Base-by-base conservation (phyloP, 176 grass and related monocot genomes). In the Elymus sibiricus region DNA sequence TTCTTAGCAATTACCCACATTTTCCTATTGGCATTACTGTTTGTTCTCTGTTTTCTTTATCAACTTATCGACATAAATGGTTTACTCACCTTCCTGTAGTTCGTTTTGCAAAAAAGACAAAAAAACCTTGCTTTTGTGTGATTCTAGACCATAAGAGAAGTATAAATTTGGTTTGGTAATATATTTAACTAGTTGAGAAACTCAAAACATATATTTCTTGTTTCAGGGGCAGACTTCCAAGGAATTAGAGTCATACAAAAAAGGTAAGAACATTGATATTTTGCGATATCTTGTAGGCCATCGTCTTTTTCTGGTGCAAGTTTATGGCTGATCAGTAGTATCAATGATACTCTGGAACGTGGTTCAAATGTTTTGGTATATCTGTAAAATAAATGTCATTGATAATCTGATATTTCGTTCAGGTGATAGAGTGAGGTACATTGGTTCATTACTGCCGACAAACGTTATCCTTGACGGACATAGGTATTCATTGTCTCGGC, bases 381-480 rank as follows among this genome's bases (percentile, higher is more conserved):
- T 83, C 74, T 14, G 56, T 66, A n/a, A 40, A 81, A 31, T 61
- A 60, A 55, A 86, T 40, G 19, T 80, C 6, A 77, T 53, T 86
- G 19, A 69, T 82, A 56, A 70, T 84, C 15, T 15, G 39, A 74
- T 90, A 66, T 7, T 84, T 90, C 58, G 7, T 91, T 69, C 84
- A 98, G 97, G 97, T 85, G 97, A 98, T 84, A 94, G 90, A 88
- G 97, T 98, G 82, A 92, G 90, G 87, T 98, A 91, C 76, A 91
- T 95, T n/a, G 96, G 92, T 59, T 84, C 88, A 27, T 68, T 83
- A 39, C 75, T 67, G 29, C 83, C 89, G 0, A 22, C 85, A 87
- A 77, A 81, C 44, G 51, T 87, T 80, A 84, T 83, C 37, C 81
- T 91, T 80, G 89, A 91, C 29, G 89, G 89, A 51, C 60, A 87